Percentiles rank a stretch among this genome's conserved stretches.
These are phyloP conservation scores for Blumeria hordei DNA, from an alignment of 2,329 filamentous ascomycete species.

Conservation along the genomic window DNA sequence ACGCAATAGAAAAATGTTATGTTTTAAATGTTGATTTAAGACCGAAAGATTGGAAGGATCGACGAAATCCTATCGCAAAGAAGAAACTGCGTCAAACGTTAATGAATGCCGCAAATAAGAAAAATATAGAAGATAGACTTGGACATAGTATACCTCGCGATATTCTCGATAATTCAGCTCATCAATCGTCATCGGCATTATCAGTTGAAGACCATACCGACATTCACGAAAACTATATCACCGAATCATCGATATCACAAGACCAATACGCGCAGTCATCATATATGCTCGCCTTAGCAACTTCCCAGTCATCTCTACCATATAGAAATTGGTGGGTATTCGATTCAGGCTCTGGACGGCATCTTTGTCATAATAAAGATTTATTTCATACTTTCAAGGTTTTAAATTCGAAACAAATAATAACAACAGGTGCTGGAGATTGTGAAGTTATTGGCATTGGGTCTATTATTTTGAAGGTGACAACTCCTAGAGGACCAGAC, in stretches of 20 bases:
- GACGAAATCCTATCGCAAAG: neutral
- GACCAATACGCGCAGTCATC: neutral
- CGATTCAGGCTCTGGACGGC: neutral
- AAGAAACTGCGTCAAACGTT: neutral
- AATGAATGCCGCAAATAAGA: neutral
- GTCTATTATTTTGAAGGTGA: neutral
- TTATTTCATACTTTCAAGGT: neutral
- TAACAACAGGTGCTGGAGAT: neutral
- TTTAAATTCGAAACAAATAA: neutral
- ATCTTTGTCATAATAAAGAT: neutral
- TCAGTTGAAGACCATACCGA: neutral
- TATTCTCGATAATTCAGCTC: neutral
- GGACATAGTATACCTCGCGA: neutral
- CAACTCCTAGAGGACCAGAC: neutral
- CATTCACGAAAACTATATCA: neutral
- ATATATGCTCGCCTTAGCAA: neutral
- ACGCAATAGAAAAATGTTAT: neutral
- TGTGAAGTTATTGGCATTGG: neutral
- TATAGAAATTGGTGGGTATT: neutral
- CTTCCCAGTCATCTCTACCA: neutral
- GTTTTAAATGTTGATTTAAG: neutral
- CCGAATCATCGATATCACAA: neutral
- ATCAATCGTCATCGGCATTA: neutral
- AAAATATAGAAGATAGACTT: neutral
- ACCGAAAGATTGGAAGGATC: neutral